Base-by-base conservation (phyloP, 331 rosid genomes). In the Quercus phellos region DNA sequence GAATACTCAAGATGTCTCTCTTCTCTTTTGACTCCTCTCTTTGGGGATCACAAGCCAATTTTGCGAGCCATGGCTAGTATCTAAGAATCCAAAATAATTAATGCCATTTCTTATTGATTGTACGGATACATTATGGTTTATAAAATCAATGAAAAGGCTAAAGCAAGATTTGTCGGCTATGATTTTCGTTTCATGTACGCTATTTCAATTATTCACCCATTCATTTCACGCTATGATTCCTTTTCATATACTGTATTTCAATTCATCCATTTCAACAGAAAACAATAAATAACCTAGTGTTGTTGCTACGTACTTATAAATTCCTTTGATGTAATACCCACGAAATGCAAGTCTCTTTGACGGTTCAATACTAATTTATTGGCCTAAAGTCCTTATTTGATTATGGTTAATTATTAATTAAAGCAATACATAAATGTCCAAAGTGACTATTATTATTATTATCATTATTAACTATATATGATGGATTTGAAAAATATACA, bases 11-110 rank as follows among this genome's bases (percentile, higher is more conserved):
- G 68, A 74, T 88, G 87, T 87, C 88, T 79, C 80, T 83, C 83
- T 51, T 80, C 79, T 78, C 91, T 90, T 90, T 90, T 90, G 92
- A 90, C 89, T 83, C 87, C 85, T 77, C 70, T 71, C 85, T 77
- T 66, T 71, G 19, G 35, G 68, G 76, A 74, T 75, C 50, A 61
- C 80, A 69, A 76, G 69, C 51, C 6, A 30, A 30, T 75, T 66
- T 38, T 82, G 51, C 53, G 69, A 71, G 73, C 59, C 72, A 19
- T 72, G 71, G 50, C 18, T 38, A 8, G 53, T 46, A 63, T 55
- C 75, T 72, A 56, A 69, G 56, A 68, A 53, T 53, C 59, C 82
- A 74, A 35, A 24, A 43, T 74, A 75, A 73, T 83, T 74, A 75
- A 73, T 85, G 81, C 78, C 72, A 74, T 51, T 54, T 77, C 77